These are phyloP conservation scores for Solanum okadae DNA, from an alignment of 257 asterid genomes.

Conservation along the genomic window DNA sequence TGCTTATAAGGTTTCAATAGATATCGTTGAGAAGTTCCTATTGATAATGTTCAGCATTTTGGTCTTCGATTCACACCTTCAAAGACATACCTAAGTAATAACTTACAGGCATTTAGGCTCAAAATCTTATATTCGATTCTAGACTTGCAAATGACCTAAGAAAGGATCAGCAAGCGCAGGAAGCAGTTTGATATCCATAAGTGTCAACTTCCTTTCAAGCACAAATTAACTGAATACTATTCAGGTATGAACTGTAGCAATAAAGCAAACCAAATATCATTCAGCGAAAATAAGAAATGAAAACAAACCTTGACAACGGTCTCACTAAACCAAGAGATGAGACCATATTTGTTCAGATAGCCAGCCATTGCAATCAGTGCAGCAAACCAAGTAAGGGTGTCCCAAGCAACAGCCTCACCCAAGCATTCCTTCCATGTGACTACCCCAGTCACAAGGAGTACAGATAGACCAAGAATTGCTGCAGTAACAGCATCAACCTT, in stretches of 20 bases:
- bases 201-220: not conserved
- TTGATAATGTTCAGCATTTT: not conserved
- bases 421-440: conserved; percentile 98
- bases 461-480: conserved; percentile 87
- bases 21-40: not conserved
- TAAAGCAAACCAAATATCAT: not conserved
- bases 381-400: conserved; percentile 98
- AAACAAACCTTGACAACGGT: conserved; percentile 70
- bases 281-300: not conserved
- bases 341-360: conserved; percentile 91
- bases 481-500: conserved; percentile 97
- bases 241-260: not conserved
- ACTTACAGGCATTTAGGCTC: no score
- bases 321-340: conserved; percentile 96
- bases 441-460: conserved; percentile 82
- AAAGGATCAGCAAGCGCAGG: not conserved
- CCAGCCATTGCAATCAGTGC: conserved; percentile 99
- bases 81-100: not conserved
- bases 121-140: no score
- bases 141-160: not conserved
- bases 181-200: not conserved
- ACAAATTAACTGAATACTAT: not conserved
- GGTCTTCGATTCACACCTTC: not conserved
- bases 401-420: conserved; percentile 99
- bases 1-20: not conserved